Conservation (phyloP, 441 rosid species). For the Metrosideros polymorpha region DNA sequence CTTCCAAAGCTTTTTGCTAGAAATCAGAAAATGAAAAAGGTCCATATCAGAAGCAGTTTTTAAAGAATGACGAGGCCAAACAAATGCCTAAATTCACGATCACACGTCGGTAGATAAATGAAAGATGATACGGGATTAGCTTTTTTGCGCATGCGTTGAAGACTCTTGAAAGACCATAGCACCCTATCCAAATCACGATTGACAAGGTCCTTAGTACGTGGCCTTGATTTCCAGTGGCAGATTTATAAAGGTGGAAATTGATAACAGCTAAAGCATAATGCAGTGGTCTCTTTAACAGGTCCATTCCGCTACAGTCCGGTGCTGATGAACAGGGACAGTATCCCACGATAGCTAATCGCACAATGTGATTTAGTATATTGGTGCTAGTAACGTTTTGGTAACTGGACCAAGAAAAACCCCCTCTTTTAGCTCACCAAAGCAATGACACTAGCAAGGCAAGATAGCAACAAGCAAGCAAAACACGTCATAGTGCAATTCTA, state of each 20-base stretch:
- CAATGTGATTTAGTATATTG: background rate
- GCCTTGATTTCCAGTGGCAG: background rate
- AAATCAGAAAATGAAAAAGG: background rate
- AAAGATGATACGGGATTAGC: background rate
- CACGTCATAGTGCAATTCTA: background rate
- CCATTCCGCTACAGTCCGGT: background rate
- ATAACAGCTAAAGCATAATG: background rate
- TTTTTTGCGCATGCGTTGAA: background rate
- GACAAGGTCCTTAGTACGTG: background rate
- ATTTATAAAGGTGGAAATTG: background rate
- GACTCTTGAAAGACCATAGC: background rate
- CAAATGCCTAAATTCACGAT: background rate
- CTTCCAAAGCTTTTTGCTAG: conserved; percentile 94
- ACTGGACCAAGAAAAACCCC: background rate
- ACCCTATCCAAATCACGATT: background rate
- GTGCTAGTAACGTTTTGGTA: background rate
- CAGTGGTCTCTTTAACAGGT: background rate
- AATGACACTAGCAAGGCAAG: background rate
- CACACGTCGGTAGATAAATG: fast-evolving
- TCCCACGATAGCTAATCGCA: background rate
- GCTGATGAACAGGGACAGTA: background rate
- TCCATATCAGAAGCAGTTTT: background rate
- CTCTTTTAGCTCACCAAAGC: background rate
- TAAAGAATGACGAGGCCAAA: background rate
- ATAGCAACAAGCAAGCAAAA: background rate